These are phyloP conservation scores for Cladosporium sp. DNA, from an alignment of 2,329 filamentous ascomycete genomes.

Conservation along the genomic window DNA sequence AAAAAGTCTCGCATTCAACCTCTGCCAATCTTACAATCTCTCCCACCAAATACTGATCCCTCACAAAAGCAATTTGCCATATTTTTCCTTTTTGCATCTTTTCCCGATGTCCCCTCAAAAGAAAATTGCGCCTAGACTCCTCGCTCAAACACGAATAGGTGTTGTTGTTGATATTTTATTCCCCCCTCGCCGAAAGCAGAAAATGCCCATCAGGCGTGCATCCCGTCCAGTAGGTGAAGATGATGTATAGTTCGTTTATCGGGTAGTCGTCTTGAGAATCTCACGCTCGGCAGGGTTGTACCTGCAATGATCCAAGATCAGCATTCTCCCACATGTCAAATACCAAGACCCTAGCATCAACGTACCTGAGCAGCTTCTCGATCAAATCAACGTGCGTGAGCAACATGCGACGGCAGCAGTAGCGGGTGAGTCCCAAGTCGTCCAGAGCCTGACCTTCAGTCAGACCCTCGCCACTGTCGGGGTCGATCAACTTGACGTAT, in stretches of 20 bases:
- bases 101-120: no score
- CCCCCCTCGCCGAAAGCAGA: not conserved
- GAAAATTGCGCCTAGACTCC: conserved; percentile 8
- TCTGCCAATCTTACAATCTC: no score
- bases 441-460: conserved; percentile 75
- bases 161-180: not conserved
- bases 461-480: conserved; percentile 65
- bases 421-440: conserved; percentile 84
- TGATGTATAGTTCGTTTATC: conserved; percentile 1
- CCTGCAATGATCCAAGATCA: conserved; percentile 15
- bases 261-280: conserved; percentile 27
- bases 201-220: no score
- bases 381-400: conserved; percentile 99
- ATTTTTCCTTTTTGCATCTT: no score
- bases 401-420: conserved; percentile 98
- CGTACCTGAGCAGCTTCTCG: conserved; percentile 92
- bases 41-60: no score
- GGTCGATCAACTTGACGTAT: conserved; percentile 83
- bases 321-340: not conserved
- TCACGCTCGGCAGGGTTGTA: conserved; percentile 37
- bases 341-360: conserved; percentile 4
- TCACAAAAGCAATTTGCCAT: no score
- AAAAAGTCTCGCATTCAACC: no score
- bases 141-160: conserved; percentile 4
- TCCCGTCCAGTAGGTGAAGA: no score